Evolutionary conservation across 331 rosid species (phyloP), one percentile per base, ranked within the genome.

Genomic region (Quercus tomentella): DNA sequence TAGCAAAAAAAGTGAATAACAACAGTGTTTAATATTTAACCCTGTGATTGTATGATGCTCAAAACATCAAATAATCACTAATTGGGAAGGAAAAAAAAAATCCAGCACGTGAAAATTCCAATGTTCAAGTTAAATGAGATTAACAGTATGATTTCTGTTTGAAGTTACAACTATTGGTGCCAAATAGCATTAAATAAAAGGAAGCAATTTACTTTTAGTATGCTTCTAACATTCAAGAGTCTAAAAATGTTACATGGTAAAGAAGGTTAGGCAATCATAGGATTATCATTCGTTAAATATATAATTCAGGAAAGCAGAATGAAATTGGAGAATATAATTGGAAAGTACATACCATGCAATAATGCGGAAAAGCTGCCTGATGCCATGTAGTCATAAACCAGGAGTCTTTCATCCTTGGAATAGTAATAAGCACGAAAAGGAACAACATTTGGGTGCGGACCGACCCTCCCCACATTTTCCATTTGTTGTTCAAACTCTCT

Each of bases 401-500:
- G 75, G 17, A 94, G 85, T 75, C 91, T 94, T 88, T 94, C 97
- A 68, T 94, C 98, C 87, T 92, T 94, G 58, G 98, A 94, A 77
- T 89, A 91, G 83, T 92, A 94, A 75, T 91, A 94, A 82, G 98
- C 97, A 26, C 91, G 92, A 60, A 89, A 87, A 15, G 95, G 94
- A 79, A 88, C 83, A n/a, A 92, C 87, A 77, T 92, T 87, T 67
- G 89, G 89, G 70, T 92, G 97, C 61, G 87, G 94, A 72, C 91
- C 90, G 68, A 92, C 86, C 76, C 82, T 85, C 73, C 84, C 91
- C 3, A 90, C 93, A 62, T 56, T 86, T 83, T 94, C 97, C 96
- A 92, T 91, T 76, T 89, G 98, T 81, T 86, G 97, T 76, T 94
- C 98, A 83, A 89, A 94, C 41, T 94, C 98, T 43, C 76, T 91